These are phyloP conservation scores for Aspergillus baeticus DNA, from an alignment of 495 filamentous ascomycete genomes.

Conservation along the genomic window DNA sequence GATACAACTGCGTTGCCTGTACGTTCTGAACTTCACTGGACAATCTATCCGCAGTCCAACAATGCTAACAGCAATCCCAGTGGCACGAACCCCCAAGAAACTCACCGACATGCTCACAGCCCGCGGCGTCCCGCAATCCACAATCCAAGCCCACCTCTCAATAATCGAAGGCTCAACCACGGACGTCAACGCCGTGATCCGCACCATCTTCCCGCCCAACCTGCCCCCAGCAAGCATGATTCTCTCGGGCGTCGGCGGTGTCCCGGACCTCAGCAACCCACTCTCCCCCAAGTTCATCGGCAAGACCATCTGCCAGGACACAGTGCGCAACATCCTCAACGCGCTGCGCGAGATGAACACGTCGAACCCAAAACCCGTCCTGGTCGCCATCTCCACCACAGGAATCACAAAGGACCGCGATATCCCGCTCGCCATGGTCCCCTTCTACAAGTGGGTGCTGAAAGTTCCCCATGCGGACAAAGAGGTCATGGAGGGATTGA, in stretches of 20 bases:
- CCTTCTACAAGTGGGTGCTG: conserved; percentile 52
- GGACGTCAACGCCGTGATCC: conserved; percentile 38
- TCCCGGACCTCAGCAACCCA: conserved; percentile 21
- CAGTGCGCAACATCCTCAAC: conserved; percentile 42
- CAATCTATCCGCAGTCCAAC: background rate
- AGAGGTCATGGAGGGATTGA: conserved; percentile 52
- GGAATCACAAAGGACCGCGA: conserved; percentile 53
- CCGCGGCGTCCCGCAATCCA: conserved; percentile 27
- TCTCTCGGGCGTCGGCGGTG: conserved; percentile 34
- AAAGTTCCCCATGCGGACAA: conserved; percentile 58
- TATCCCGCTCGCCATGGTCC: conserved; percentile 47
- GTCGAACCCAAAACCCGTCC: conserved; percentile 33
- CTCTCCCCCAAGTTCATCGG: conserved; percentile 44
- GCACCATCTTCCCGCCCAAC: conserved; percentile 11
- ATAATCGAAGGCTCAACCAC: conserved; percentile 53
- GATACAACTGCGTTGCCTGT: conserved; percentile 46
- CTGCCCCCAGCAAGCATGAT: conserved; percentile 35
- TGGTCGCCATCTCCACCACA: conserved; percentile 53
- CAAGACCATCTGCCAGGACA: conserved; percentile 56
- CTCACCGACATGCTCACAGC: conserved; percentile 45
- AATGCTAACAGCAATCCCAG: conserved; percentile 2
- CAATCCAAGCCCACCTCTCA: conserved; percentile 38
- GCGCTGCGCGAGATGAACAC: conserved; percentile 30
- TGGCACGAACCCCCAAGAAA: conserved; percentile 62
- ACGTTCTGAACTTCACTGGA: conserved; percentile 1